These are phyloP conservation scores for Ogataea pilisensis DNA, from an alignment of 805 yeast species.

Conservation along the genomic window DNA sequence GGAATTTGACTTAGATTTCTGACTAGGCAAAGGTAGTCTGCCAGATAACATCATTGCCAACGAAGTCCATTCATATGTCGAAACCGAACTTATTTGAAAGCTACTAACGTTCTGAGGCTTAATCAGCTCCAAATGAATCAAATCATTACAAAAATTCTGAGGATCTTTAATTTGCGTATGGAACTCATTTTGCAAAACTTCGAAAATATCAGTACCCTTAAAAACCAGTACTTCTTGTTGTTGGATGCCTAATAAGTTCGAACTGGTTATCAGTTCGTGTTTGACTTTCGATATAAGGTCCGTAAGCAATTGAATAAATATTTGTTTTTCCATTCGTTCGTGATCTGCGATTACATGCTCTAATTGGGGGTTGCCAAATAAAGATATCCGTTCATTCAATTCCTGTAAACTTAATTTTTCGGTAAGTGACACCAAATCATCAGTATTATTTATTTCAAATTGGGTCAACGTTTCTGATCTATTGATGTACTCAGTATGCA, in stretches of 20 bases:
- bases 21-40: constrained; percentile 3
- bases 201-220: constrained; percentile 11
- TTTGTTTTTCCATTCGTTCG: constrained; percentile 3
- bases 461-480: constrained; percentile 12
- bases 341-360: constrained; percentile 11
- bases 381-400: constrained; percentile 3
- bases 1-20: constrained; percentile 1
- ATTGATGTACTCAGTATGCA: constrained; percentile 12
- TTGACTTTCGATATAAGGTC: constrained; percentile 6
- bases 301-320: constrained; percentile 4
- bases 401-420: constrained; percentile 3
- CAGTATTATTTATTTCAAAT: constrained; percentile 12
- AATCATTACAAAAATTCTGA: constrained; percentile 8
- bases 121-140: constrained; percentile 11
- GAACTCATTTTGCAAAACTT: constrained; percentile 2
- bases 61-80: constrained; percentile 17
- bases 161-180: constrained; percentile 4
- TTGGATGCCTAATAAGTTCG: constrained; percentile 6
- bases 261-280: constrained; percentile 1
- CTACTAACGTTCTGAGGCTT: constrained; percentile 12
- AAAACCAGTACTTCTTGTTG: constrained; percentile 7
- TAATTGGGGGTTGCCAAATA: constrained; percentile 16
- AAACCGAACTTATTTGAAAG: constrained; percentile 14
- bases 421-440: background rate
- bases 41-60: constrained; percentile 9